Evolutionary conservation across 2,329 filamentous ascomycete species (phyloP).

Genomic region (Apiospora kogelbergensis): DNA sequence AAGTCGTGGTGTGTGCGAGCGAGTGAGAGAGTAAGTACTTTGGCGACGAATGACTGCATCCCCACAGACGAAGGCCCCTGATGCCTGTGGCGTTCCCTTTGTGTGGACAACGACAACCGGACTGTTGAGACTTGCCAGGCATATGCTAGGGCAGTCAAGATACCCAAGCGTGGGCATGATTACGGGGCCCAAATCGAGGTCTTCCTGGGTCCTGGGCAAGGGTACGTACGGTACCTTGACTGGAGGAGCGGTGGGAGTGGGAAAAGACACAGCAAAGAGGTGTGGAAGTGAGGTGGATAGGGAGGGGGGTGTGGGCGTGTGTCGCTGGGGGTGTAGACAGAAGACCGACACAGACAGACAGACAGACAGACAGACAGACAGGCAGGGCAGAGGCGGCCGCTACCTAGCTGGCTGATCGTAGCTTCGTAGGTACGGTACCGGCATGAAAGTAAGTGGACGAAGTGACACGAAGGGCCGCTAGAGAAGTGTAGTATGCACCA

Average conservation of each 20-base stretch:
- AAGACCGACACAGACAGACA: too few relatives aligned
- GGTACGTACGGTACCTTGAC: background rate
- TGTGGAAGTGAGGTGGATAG: background rate
- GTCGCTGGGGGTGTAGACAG: background rate
- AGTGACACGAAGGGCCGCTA: conserved; percentile 16
- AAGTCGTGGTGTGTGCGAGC: background rate
- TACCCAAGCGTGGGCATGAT: conserved; percentile 28
- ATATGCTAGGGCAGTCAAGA: conserved; percentile 5
- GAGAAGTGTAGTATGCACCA: conserved; percentile 18
- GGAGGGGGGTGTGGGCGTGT: background rate
- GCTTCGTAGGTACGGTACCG: background rate
- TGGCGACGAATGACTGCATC: conserved; percentile 14
- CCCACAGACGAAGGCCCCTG: conserved; percentile 27
- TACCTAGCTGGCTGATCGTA: conserved; percentile 3
- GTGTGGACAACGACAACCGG: conserved; percentile 16
- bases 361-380: background rate
- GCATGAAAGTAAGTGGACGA: conserved; percentile 5
- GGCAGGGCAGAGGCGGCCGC: background rate
- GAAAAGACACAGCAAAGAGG: background rate
- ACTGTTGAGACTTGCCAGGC: conserved; percentile 22
- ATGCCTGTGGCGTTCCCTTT: conserved; percentile 26
- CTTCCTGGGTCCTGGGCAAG: background rate
- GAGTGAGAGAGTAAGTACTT: background rate
- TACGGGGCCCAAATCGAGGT: conserved; percentile 26
- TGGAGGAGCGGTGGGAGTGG: too few relatives aligned